Evolutionary conservation across 352 stramenopile genomes (phyloP).

Genomic region (Globisporangium paroecandrum): DNA sequence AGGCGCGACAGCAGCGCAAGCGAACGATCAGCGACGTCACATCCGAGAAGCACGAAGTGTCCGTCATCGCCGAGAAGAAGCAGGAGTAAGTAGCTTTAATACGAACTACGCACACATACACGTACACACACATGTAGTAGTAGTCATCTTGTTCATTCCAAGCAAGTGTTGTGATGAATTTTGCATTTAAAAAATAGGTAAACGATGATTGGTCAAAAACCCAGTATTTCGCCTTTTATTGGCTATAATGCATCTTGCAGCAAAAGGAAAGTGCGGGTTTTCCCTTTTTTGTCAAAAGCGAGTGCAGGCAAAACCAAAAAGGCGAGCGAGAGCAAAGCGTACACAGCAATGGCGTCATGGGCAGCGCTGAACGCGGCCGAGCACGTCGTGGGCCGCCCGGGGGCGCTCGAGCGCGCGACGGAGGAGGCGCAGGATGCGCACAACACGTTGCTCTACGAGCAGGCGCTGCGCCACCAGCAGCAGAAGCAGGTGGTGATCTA

Average conservation of each 20-base stretch:
- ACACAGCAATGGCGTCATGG: conserved; percentile 53
- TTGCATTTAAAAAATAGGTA: neutral
- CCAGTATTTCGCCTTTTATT: neutral
- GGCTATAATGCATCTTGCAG: neutral
- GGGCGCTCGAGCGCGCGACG: conserved; percentile 33
- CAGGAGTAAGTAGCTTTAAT: neutral
- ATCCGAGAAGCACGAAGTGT: neutral
- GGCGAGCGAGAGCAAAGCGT: neutral
- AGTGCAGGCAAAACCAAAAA: neutral
- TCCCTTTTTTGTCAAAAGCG: neutral
- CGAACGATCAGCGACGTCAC: conserved; percentile 32
- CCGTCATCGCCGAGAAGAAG: neutral
- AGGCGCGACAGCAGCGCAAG: conserved; percentile 45
- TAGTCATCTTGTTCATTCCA: neutral
- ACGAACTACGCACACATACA: neutral
- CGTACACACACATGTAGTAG: neutral
- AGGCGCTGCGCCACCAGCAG: conserved; percentile 66
- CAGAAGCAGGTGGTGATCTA: conserved; percentile 30
- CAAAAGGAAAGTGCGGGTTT: neutral
- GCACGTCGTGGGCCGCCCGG: conserved; percentile 19
- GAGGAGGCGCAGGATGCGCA: conserved; percentile 71
- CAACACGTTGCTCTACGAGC: conserved; percentile 54
- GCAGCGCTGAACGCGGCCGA: conserved; percentile 53
- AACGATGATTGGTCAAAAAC: neutral
- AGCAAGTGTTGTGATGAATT: neutral